Percentiles rank a stretch among this genome's conserved stretches.
Conservation (phyloP, 768 basidiomycete genomes). For the Inosperma sp. region DNA sequence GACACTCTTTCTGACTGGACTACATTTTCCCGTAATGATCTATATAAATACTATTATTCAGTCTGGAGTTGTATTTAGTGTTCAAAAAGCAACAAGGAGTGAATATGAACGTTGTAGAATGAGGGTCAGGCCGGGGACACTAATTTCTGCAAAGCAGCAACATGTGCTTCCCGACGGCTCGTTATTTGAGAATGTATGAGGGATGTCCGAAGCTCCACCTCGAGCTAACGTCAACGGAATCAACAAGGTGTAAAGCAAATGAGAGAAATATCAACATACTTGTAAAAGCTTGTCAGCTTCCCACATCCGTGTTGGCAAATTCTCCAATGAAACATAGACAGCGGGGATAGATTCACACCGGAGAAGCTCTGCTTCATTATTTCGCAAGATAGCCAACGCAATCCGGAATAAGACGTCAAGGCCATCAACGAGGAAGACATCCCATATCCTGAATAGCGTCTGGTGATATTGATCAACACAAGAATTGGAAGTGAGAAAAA, state of each 20-base stretch:
- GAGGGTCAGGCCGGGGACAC: conserved; percentile 23
- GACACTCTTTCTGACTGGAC: no score
- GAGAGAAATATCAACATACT: conserved; percentile 43
- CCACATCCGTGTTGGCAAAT: conserved; percentile 91
- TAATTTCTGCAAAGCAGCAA: conserved; percentile 40
- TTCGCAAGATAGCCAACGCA: conserved; percentile 80
- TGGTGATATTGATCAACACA: conserved; percentile 25
- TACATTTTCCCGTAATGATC: no score
- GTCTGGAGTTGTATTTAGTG: no score
- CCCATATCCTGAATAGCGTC: conserved; percentile 96
- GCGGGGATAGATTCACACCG: conserved; percentile 82
- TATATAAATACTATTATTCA: no score
- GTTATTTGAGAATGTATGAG: conserved; percentile 54
- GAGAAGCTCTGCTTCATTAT: conserved; percentile 79
- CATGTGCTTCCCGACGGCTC: conserved; percentile 50
- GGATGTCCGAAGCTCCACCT: conserved; percentile 50
- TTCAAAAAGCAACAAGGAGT: no score
- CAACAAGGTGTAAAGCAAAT: neutral
- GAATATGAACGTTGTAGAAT: neutral
- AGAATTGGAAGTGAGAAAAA: neutral
- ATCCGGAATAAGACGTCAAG: conserved; percentile 88
- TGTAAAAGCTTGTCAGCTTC: conserved; percentile 85
- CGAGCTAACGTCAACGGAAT: conserved; percentile 35
- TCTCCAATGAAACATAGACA: conserved; percentile 85
- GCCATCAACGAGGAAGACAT: conserved; percentile 90